A percentile compares a stretch with the other conserved stretches of the same genome.
Conservation (phyloP, 2,329 filamentous ascomycete species). For the Trichophyton schoenleinii region DNA sequence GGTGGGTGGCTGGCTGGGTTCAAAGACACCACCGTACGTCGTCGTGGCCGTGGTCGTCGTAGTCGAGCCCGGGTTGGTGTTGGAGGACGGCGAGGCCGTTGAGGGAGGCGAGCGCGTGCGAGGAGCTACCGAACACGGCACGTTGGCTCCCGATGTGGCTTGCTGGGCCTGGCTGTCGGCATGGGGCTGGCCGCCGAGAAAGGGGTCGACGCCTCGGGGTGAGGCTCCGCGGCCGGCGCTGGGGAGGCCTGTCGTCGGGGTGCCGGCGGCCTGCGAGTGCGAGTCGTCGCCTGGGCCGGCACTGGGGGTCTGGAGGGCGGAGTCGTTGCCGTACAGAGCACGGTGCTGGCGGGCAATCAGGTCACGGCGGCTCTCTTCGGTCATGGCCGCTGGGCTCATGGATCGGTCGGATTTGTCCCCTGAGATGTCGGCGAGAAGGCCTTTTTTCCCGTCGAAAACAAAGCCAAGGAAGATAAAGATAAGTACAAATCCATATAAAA, state of each 20-base stretch:
- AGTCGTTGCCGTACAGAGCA: conserved; percentile 74
- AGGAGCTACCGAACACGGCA: conserved; percentile 29
- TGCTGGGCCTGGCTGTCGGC: conserved; percentile 36
- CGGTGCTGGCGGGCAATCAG: conserved; percentile 92
- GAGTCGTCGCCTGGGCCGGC: conserved; percentile 57
- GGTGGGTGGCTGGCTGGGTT: conserved; percentile 44
- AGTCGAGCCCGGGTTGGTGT: conserved; percentile 33
- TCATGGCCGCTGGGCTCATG: conserved; percentile 74
- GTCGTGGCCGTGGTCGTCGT: no score
- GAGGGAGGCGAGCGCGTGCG: conserved; percentile 52
- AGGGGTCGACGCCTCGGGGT: conserved; percentile 66
- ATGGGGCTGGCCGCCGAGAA: conserved; percentile 37
- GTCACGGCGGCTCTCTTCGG: conserved; percentile 89
- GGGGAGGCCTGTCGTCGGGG: conserved; percentile 32
- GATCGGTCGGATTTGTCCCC: conserved; percentile 72
- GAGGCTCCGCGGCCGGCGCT: conserved; percentile 58
- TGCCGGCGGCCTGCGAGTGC: conserved; percentile 50
- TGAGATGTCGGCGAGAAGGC: conserved; percentile 55
- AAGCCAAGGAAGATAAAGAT: conserved; percentile 23
- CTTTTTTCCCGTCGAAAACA: conserved; percentile 34
- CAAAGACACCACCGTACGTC: conserved; percentile 45
- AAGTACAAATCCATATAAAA: background rate
- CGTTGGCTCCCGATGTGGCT: conserved; percentile 27
- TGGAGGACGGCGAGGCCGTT: conserved; percentile 66
- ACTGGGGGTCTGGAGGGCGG: conserved; percentile 53